Evolutionary conservation across 495 filamentous ascomycete genomes (phyloP).

Genomic region (Xylaria curta): DNA sequence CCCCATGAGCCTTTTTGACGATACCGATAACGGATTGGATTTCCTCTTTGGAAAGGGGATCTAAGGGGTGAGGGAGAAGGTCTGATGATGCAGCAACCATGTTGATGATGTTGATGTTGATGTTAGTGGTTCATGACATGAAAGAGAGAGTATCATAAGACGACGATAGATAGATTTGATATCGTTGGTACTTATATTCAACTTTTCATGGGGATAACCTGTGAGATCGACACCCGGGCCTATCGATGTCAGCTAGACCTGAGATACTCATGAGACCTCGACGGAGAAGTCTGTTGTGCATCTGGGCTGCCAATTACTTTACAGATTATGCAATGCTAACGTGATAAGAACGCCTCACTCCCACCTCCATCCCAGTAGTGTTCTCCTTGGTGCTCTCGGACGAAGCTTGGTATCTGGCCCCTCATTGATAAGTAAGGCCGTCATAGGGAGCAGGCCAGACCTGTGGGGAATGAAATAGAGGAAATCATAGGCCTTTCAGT

Average conservation of each 20-base stretch:
- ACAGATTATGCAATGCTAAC: constrained; percentile 21
- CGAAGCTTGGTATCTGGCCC: constrained; percentile 3
- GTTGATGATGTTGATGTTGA: constrained; percentile 6
- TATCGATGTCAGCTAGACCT: constrained; percentile 7
- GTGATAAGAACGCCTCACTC: constrained; percentile 16
- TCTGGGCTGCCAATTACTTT: background rate
- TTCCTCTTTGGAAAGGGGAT: constrained; percentile 78
- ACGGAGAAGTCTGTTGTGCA: background rate
- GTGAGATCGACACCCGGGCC: background rate
- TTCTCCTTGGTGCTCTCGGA: background rate
- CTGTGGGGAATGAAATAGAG: background rate
- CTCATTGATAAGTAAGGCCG: constrained; percentile 30
- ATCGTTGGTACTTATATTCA: background rate
- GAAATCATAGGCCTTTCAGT: background rate
- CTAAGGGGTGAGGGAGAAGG: constrained; percentile 70
- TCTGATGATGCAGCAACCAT: constrained; percentile 34
- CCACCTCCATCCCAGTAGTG: background rate
- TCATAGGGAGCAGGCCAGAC: background rate
- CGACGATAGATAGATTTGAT: background rate
- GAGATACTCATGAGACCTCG: background rate
- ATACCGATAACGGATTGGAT: constrained; percentile 77
- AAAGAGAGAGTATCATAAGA: background rate
- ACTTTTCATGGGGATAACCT: background rate
- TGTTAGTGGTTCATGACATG: background rate
- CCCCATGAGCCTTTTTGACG: constrained; percentile 72